Conservation (phyloP, 495 filamentous ascomycete genomes). For the Penicillium desertorum region DNA sequence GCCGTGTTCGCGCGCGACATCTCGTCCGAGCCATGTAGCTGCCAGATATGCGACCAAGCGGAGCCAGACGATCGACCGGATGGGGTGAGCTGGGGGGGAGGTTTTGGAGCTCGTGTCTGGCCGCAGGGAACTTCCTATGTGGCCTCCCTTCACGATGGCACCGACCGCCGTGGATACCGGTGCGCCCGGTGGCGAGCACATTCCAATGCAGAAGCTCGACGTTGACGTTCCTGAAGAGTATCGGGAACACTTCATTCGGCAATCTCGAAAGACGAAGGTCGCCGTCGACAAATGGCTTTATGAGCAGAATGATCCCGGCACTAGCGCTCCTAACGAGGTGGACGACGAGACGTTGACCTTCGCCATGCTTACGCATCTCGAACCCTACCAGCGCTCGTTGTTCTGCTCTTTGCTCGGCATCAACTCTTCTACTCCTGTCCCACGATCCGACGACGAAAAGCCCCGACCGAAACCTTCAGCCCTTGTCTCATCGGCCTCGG, state of each 20-base stretch:
- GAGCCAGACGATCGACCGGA: constrained; percentile 52
- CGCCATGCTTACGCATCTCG: constrained; percentile 85
- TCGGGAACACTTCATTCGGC: constrained; percentile 80
- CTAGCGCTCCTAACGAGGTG: constrained; percentile 75
- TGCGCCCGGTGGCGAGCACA: constrained; percentile 48
- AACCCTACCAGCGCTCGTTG: constrained; percentile 67
- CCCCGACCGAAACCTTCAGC: constrained; percentile 64
- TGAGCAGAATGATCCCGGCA: constrained; percentile 67
- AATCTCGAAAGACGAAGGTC: constrained; percentile 80
- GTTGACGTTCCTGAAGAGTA: constrained; percentile 90
- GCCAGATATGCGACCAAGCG: constrained; percentile 72
- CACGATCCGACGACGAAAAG: constrained; percentile 40
- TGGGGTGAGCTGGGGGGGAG: constrained; percentile 95
- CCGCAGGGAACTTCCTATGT: constrained; percentile 75
- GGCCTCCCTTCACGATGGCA: constrained; percentile 81
- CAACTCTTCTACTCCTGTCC: constrained; percentile 49
- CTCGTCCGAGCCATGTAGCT: constrained; percentile 73
- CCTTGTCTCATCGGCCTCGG: constrained; percentile 66
- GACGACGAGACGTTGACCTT: constrained; percentile 92
- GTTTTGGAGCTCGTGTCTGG: constrained; percentile 91
- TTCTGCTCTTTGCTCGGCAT: constrained; percentile 79
- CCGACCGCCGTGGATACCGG: constrained; percentile 52
- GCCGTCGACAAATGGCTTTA: constrained; percentile 85
- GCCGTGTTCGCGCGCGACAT: constrained; percentile 92
- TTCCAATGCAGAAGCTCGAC: constrained; percentile 81